Evolutionary conservation across 371 early-diverging fungal species (phyloP).

Genomic region (Dichotomocladium elegans): DNA sequence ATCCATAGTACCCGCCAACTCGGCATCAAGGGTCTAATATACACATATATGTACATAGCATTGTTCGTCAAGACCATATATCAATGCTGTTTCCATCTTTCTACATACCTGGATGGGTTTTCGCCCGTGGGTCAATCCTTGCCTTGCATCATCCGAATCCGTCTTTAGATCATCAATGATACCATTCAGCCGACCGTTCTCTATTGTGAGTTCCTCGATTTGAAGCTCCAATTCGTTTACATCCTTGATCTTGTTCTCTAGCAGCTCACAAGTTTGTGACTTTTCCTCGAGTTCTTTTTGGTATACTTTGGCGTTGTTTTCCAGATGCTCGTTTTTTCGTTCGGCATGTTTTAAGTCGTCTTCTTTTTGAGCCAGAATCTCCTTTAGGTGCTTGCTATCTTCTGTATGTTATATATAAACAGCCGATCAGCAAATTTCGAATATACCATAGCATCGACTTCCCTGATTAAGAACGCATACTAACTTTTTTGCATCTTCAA

Average conservation of each 20-base stretch:
- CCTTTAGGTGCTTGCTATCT: constrained; percentile 13
- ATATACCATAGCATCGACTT: background rate
- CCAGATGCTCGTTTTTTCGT: no score
- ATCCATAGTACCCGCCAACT: background rate
- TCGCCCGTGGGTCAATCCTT: background rate
- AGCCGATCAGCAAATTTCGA: no score
- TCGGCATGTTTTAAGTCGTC: no score
- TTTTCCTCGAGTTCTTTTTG: no score
- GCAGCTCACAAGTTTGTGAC: no score
- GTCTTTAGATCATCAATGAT: constrained; percentile 24
- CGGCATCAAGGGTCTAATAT: background rate
- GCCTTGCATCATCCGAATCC: constrained; percentile 27
- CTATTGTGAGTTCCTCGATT: constrained; percentile 2
- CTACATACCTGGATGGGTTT: background rate
- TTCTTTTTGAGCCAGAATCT: no score
- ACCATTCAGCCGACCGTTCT: constrained; percentile 15
- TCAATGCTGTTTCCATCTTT: background rate
- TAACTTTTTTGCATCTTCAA: background rate
- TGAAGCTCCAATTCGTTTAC: no score
- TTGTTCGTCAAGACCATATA: background rate
- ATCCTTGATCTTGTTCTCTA: no score
- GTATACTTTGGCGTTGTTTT: no score
- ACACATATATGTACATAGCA: background rate
- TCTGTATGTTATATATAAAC: constrained; percentile 3
- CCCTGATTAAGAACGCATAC: background rate